phyloP scores from a whole-genome alignment of 768 basidiomycete species.

The Trametes elegans region DNA sequence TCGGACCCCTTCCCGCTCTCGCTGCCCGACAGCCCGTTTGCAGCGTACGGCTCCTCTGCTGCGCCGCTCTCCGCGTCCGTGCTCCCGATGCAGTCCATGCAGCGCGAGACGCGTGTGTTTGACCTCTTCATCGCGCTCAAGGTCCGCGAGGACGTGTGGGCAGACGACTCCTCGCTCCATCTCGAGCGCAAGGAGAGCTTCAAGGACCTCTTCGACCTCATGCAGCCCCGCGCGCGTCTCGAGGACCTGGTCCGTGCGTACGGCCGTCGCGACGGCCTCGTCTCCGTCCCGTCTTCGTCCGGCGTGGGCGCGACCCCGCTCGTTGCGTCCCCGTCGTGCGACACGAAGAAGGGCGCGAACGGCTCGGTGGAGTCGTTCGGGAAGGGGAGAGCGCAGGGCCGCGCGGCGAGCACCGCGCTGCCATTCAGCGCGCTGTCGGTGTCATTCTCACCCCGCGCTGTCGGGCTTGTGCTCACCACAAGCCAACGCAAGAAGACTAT shows the following conservation, averaged over 20 bases:
- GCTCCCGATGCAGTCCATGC: conserved; percentile 41
- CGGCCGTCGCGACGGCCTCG: conserved; percentile 40
- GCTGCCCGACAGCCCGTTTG: conserved; percentile 25
- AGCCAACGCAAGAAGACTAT: conserved; percentile 48
- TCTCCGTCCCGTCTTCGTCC: conserved; percentile 10
- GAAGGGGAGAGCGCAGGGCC: not conserved
- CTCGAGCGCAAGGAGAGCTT: conserved; percentile 74
- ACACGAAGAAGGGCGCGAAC: conserved; percentile 12
- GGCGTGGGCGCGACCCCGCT: conserved; percentile 3
- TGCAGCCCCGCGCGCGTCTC: conserved; percentile 69
- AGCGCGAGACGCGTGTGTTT: conserved; percentile 72
- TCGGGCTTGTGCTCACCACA: conserved; percentile 36
- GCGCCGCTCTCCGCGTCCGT: conserved; percentile 24
- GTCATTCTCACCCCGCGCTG: conserved; percentile 40
- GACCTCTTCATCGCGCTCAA: conserved; percentile 81
- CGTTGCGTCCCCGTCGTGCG: not conserved
- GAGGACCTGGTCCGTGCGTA: conserved; percentile 65
- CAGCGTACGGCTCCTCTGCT: conserved; percentile 21
- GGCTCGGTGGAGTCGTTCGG: not conserved
- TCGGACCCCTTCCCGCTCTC: conserved; percentile 75
- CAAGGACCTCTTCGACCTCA: conserved; percentile 75
- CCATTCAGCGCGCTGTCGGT: conserved; percentile 39
- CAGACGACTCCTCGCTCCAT: conserved; percentile 72
- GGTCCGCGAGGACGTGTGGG: conserved; percentile 75
- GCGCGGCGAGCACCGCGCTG: conserved; percentile 18